Evolutionary conservation across 768 basidiomycete genomes (phyloP).

Genomic region (Termitomyces sp.): DNA sequence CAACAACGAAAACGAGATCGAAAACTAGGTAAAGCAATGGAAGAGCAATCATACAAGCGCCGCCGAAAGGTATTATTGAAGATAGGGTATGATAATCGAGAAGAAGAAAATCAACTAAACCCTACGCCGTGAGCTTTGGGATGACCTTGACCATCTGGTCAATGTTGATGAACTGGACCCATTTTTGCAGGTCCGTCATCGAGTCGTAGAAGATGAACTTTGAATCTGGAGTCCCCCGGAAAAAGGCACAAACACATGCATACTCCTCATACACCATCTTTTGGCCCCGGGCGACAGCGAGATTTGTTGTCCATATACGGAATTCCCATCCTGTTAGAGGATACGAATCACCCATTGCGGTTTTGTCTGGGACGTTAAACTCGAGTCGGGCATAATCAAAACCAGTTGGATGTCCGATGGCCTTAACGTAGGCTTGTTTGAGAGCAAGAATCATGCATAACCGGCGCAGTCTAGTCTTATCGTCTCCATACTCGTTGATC

Average conservation of each 20-base stretch:
- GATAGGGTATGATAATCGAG: background rate
- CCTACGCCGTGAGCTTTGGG: constrained; percentile 64
- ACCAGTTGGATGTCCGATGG: constrained; percentile 76
- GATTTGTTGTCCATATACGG: constrained; percentile 69
- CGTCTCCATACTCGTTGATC: constrained; percentile 46
- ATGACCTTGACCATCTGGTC: constrained; percentile 81
- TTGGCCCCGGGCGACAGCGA: constrained; percentile 62
- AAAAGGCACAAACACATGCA: constrained; percentile 77
- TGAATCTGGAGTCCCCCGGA: constrained; percentile 60
- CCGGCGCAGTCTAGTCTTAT: constrained; percentile 68
- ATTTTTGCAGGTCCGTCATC: constrained; percentile 63
- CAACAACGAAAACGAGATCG: background rate
- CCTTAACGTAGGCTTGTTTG: constrained; percentile 80
- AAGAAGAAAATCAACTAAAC: background rate
- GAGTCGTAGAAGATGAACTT: constrained; percentile 73
- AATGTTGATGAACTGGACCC: constrained; percentile 84
- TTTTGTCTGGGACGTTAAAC: constrained; percentile 65
- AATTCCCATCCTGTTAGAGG: constrained; percentile 84
- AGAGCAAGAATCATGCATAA: constrained; percentile 76
- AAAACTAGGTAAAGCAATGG: background rate
- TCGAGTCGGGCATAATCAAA: constrained; percentile 83
- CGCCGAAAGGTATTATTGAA: background rate
- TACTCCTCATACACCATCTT: constrained; percentile 63
- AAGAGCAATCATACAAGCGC: background rate
- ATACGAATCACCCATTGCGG: constrained; percentile 63